Evolutionary conservation across 148 eudicot genomes (phyloP).

Genomic region (Cornus kousa): DNA sequence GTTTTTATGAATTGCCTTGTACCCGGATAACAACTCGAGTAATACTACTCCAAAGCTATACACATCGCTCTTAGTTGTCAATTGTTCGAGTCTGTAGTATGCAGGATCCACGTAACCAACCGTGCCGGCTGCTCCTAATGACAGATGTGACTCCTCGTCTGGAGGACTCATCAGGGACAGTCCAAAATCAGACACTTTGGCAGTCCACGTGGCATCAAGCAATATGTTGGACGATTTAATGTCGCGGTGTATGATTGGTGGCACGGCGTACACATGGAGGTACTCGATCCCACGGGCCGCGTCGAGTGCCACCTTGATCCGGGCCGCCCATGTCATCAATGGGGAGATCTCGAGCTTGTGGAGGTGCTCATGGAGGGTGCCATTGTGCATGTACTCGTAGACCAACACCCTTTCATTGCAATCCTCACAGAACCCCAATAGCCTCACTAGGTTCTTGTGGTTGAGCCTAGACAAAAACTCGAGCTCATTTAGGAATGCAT

Average conservation of each 20-base stretch:
- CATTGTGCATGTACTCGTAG: slow-evolving; percentile 74
- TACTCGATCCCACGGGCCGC: slow-evolving; percentile 90
- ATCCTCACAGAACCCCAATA: slow-evolving; percentile 74
- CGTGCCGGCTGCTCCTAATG: slow-evolving; percentile 65
- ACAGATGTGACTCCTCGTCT: slow-evolving; percentile 54
- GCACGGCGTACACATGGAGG: slow-evolving; percentile 75
- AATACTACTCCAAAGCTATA: slow-evolving; percentile 83
- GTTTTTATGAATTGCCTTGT: slow-evolving; percentile 61
- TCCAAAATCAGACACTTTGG: slow-evolving; percentile 90
- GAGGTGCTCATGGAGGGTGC: slow-evolving; percentile 69
- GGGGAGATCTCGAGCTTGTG: slow-evolving; percentile 48
- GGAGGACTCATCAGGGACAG: slow-evolving; percentile 65
- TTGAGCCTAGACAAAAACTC: slow-evolving; percentile 76
- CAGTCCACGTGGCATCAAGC: slow-evolving; percentile 64
- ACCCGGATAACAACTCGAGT: slow-evolving; percentile 63
- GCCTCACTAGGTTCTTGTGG: slow-evolving; percentile 71
- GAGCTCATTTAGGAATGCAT: slow-evolving; percentile 69
- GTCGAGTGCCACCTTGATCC: slow-evolving; percentile 71
- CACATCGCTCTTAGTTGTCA: slow-evolving; percentile 73
- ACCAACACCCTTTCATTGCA: slow-evolving; percentile 55
- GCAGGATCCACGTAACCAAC: slow-evolving; percentile 87
- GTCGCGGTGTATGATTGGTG: slow-evolving; percentile 80
- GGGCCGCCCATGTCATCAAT: slow-evolving; percentile 57
- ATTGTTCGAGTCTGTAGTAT: slow-evolving; percentile 60
- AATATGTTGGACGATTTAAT: slow-evolving; percentile 87